A percentile compares a stretch with the other conserved stretches of the same genome.
Evolutionary conservation across 106 monocot species (phyloP).

Genomic region (Agapanthus africanus): DNA sequence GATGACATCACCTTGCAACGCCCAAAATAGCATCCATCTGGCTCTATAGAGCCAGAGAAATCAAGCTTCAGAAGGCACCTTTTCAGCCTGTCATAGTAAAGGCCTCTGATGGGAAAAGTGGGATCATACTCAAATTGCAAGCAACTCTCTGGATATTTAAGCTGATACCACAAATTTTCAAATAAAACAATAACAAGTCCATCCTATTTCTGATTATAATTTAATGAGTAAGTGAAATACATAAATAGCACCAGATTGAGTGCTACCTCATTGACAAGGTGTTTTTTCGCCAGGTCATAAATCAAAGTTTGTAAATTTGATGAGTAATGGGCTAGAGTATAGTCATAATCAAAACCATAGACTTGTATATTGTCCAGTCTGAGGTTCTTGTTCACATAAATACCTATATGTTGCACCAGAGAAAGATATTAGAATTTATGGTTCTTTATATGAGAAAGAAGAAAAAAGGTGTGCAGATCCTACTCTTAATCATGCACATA

Average conservation of each 20-base stretch:
- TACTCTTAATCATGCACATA: background rate
- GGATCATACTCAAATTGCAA: constrained; percentile 76
- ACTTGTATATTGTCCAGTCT: constrained; percentile 76
- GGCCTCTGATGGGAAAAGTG: constrained; percentile 78
- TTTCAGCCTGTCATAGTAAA: constrained; percentile 78
- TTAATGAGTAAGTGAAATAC: no score
- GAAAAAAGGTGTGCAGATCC: background rate
- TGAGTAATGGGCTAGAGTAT: constrained; percentile 91
- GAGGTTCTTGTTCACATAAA: constrained; percentile 86
- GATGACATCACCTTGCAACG: constrained; percentile 51
- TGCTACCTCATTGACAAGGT: constrained; percentile 80
- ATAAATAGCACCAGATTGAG: background rate
- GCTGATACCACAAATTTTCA: constrained; percentile 31
- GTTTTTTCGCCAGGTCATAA: constrained; percentile 76
- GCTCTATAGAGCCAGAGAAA: constrained; percentile 94
- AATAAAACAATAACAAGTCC: background rate
- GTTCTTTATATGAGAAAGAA: background rate
- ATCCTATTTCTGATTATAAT: constrained; percentile 1
- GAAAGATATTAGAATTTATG: background rate
- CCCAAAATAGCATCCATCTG: constrained; percentile 86
- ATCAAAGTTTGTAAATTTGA: constrained; percentile 57
- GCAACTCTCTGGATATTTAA: constrained; percentile 84
- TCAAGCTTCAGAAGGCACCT: constrained; percentile 93
- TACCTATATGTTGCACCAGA: constrained; percentile 34
- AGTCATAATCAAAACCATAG: constrained; percentile 97